A percentile compares a stretch with the other conserved stretches of the same genome.
These are phyloP conservation scores for Crotalaria pallida DNA, from an alignment of 306 rosid genomes.

Conservation along the genomic window DNA sequence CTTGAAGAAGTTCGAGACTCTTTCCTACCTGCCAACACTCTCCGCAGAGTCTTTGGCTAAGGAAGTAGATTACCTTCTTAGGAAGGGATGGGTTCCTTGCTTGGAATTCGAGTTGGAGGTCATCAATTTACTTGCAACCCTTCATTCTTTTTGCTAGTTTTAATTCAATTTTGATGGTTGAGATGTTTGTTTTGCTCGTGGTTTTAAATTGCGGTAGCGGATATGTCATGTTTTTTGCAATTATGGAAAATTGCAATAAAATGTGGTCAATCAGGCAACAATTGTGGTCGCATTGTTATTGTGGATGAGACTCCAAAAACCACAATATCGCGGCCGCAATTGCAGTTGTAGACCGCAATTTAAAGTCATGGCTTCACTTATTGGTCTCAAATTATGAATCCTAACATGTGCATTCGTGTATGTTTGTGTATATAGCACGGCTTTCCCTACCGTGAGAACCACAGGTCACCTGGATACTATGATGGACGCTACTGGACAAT, in stretches of 20 bases:
- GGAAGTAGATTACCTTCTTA: constrained; percentile 62
- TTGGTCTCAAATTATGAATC: too few species aligned
- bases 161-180: neutral
- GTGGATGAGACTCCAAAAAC: too few species aligned
- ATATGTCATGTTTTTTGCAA: too few species aligned
- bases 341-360: too few species aligned
- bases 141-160: neutral
- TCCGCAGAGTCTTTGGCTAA: neutral
- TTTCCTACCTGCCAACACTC: constrained; percentile 64
- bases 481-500: constrained; percentile 80
- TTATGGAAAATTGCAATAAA: too few species aligned
- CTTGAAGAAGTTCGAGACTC: constrained; percentile 74
- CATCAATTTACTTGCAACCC: neutral
- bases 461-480: constrained; percentile 65
- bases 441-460: constrained; percentile 56
- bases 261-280: too few species aligned
- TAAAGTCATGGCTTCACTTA: too few species aligned
- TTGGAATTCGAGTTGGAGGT: constrained; percentile 63
- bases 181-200: neutral
- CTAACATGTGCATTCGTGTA: neutral
- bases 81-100: constrained; percentile 61
- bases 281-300: too few species aligned
- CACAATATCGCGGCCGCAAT: too few species aligned
- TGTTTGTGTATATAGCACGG: constrained; percentile 26
- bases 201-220: neutral